These are phyloP conservation scores for Deakozyma indianensis DNA, from an alignment of 805 yeast species.

Conservation along the genomic window DNA sequence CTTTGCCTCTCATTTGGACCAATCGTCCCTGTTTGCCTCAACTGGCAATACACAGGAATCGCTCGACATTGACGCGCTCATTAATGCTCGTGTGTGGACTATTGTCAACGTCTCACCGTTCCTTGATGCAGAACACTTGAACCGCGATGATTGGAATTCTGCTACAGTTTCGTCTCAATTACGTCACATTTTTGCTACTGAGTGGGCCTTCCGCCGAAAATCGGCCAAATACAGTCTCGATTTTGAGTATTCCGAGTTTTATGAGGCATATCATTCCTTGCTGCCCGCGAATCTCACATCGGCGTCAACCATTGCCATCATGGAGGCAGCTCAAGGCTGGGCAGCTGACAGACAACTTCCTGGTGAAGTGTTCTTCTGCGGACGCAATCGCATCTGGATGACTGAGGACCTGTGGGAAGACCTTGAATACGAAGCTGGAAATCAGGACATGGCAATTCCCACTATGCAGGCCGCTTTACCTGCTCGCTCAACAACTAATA, in stretches of 20 bases:
- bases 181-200: slow-evolving; percentile 22
- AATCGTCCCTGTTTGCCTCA: background rate
- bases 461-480: background rate
- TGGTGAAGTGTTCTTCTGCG: slow-evolving; percentile 20
- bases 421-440: slow-evolving; percentile 16
- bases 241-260: slow-evolving; percentile 24
- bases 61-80: slow-evolving; percentile 13
- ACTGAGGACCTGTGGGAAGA: slow-evolving; percentile 24
- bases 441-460: background rate
- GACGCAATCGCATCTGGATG: slow-evolving; percentile 23
- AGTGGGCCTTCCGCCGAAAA: slow-evolving; percentile 24
- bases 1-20: background rate
- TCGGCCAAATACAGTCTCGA: slow-evolving; percentile 25
- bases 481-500: background rate
- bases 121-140: slow-evolving; percentile 13
- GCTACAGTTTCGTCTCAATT: slow-evolving; percentile 23
- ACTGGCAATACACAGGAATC: slow-evolving; percentile 3
- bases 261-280: slow-evolving; percentile 19
- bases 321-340: background rate
- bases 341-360: slow-evolving; percentile 6
- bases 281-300: slow-evolving; percentile 12
- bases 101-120: slow-evolving; percentile 19
- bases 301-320: slow-evolving; percentile 2
- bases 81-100: slow-evolving; percentile 23
- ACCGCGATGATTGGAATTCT: slow-evolving; percentile 20